Evolutionary conservation across 176 grass and related monocot species (phyloP).

Genomic region (barley (Hordeum vulgare)): MorexV3_pseudomolecules_assembly NC_058519.1:125378937-125379436

Average conservation of each 20-base stretch:
- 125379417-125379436: neutral
- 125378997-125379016: neutral
- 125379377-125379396: constrained; percentile 36
- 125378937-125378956: neutral
- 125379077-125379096: constrained; percentile 67
- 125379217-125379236: constrained; percentile 51
- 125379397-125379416: neutral
- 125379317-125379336: constrained; percentile 65
- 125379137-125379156: neutral
- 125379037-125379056: constrained; percentile 52
- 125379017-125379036: constrained; percentile 65
- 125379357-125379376: constrained; percentile 57
- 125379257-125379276: neutral
- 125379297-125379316: constrained; percentile 94
- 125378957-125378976: neutral
- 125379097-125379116: constrained; percentile 5
- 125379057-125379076: constrained; percentile 86
- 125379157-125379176: constrained; percentile 46
- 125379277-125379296: neutral
- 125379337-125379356: constrained; percentile 71
- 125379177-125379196: constrained; percentile 94
- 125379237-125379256: constrained; percentile 10
- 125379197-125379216: constrained; percentile 79
- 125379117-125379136: constrained; percentile 9
- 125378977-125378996: neutral